phyloP scores from a whole-genome alignment of 768 basidiomycete species.

The Tephrocybe rancida region DNA sequence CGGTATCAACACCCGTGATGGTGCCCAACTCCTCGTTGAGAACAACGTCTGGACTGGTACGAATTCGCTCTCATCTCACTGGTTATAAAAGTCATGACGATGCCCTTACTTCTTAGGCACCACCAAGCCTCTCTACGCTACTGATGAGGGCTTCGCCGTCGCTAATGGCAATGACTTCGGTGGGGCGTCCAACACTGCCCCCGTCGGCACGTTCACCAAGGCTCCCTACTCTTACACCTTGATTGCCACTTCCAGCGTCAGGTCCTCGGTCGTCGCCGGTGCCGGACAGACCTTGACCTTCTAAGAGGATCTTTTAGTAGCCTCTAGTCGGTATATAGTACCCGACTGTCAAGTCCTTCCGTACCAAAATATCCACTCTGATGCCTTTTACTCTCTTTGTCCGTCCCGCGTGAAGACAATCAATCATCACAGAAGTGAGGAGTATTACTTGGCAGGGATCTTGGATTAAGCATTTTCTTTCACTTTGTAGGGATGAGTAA shows the following conservation, averaged over 20 bases:
- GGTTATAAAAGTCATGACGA: neutral
- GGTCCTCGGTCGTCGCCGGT: constrained; percentile 24
- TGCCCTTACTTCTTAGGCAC: constrained; percentile 21
- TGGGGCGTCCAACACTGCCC: constrained; percentile 33
- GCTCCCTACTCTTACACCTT: constrained; percentile 37
- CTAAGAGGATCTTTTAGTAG: constrained; percentile 7
- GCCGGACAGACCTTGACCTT: constrained; percentile 34
- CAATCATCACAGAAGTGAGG: too few relatives aligned
- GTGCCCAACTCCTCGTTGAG: constrained; percentile 48
- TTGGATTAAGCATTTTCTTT: too few relatives aligned
- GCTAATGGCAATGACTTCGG: constrained; percentile 39
- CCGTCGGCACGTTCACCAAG: constrained; percentile 31
- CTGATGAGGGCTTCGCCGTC: constrained; percentile 43
- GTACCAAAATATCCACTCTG: too few relatives aligned
- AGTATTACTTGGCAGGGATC: too few relatives aligned
- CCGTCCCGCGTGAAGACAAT: too few relatives aligned
- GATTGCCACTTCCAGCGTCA: constrained; percentile 25
- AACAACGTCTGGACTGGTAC: constrained; percentile 47
- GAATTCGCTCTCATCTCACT: neutral
- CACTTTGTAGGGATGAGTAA: too few relatives aligned
- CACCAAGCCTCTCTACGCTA: constrained; percentile 41
- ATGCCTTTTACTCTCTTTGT: too few relatives aligned
- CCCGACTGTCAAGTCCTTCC: neutral
- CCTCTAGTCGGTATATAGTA: neutral
- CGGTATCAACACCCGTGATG: constrained; percentile 45